Conservation (phyloP, 768 basidiomycete species). For the Kondoa malvinella region DNA sequence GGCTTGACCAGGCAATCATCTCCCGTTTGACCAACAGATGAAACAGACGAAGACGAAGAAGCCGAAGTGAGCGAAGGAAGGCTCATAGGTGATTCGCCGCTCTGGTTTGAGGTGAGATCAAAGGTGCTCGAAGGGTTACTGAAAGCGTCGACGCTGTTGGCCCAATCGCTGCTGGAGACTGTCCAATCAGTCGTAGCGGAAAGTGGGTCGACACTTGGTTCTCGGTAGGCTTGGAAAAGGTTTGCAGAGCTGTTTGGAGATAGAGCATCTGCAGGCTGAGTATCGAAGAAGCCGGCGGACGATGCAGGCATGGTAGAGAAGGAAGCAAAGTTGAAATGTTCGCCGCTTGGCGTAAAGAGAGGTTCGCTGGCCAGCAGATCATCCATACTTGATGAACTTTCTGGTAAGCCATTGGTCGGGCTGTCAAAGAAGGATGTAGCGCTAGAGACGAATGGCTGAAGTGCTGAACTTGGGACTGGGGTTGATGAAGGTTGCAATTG, state of each 20-base stretch:
- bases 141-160: neutral
- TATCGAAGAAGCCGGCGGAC: no score
- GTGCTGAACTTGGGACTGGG: neutral
- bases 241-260: neutral
- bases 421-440: neutral
- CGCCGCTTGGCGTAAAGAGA: conserved; percentile 3
- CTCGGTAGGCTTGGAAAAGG: neutral
- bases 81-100: no score
- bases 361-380: neutral
- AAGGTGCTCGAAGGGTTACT: neutral
- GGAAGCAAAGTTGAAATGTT: conserved; percentile 5
- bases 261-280: neutral
- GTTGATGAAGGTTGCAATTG: neutral
- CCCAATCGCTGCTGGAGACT: neutral
- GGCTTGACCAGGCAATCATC: neutral
- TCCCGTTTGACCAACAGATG: neutral
- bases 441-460: neutral
- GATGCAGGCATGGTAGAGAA: neutral
- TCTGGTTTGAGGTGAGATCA: neutral
- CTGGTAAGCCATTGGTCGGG: neutral
- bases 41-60: neutral
- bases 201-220: neutral
- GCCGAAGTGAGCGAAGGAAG: no score
- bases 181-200: neutral
- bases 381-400: neutral